A percentile compares a stretch with the other conserved stretches of the same genome.
These are phyloP conservation scores for Mortierella sp. DNA, from an alignment of 371 early-diverging fungal genomes.

Conservation along the genomic window DNA sequence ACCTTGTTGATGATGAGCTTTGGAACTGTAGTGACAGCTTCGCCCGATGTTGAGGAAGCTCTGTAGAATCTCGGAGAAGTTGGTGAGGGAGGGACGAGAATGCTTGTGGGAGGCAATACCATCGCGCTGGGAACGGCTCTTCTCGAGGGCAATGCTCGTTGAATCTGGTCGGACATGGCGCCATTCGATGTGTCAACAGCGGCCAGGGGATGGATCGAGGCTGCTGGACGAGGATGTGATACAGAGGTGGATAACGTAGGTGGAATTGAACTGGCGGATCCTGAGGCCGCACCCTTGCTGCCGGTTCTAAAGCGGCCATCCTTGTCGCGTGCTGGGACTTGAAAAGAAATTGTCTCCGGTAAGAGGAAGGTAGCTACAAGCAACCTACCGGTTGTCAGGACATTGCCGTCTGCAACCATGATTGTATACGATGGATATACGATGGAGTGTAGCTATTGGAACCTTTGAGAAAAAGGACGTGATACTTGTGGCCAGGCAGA, in stretches of 20 bases:
- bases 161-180: constrained; percentile 36
- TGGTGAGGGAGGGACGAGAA: constrained; percentile 23
- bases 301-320: constrained; percentile 32
- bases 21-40: constrained; percentile 31
- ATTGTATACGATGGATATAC: not conserved
- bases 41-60: constrained; percentile 9
- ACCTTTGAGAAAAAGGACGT: not conserved
- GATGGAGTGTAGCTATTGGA: not conserved
- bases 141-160: not conserved
- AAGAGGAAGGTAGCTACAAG: constrained; percentile 45
- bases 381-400: constrained; percentile 33
- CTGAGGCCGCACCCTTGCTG: not conserved
- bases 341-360: constrained; percentile 55
- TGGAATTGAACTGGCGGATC: not conserved
- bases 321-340: constrained; percentile 48
- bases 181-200: constrained; percentile 47
- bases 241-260: not conserved
- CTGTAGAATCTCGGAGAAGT: constrained; percentile 33
- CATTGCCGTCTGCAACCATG: constrained; percentile 29
- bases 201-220: constrained; percentile 29
- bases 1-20: constrained; percentile 43
- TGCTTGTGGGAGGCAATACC: constrained; percentile 19
- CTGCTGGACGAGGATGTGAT: constrained; percentile 6
- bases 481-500: not conserved
- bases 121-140: constrained; percentile 8